These are phyloP conservation scores for Leccinum longicurvipes DNA, from an alignment of 768 basidiomycete genomes.

Conservation along the genomic window DNA sequence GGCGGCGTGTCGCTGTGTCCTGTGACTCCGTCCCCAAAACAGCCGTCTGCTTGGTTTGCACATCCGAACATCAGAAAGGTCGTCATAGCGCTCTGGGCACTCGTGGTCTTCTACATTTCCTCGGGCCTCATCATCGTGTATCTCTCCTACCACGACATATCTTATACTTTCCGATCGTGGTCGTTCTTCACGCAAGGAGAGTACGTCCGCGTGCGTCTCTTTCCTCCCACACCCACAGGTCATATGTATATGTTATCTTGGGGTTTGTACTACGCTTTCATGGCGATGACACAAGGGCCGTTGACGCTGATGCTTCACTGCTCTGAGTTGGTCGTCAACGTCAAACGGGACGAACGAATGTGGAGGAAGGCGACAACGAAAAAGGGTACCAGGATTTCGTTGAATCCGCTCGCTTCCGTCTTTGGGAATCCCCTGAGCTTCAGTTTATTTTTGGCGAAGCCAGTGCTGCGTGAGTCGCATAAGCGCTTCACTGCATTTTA, in stretches of 20 bases:
- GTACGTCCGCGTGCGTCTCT: slow-evolving; percentile 18
- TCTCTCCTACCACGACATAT: slow-evolving; percentile 8
- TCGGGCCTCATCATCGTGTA: slow-evolving; percentile 20
- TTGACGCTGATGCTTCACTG: slow-evolving; percentile 28
- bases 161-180: slow-evolving; percentile 13
- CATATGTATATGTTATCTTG: slow-evolving; percentile 22
- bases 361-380: slow-evolving; percentile 24
- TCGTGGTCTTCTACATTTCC: slow-evolving; percentile 16
- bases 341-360: slow-evolving; percentile 26
- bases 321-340: slow-evolving; percentile 27
- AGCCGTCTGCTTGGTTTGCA: slow-evolving; percentile 29
- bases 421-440: slow-evolving; percentile 18
- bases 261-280: slow-evolving; percentile 23
- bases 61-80: slow-evolving; percentile 22
- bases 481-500: neutral
- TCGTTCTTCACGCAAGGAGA: slow-evolving; percentile 22
- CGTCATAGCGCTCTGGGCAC: slow-evolving; percentile 20
- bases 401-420: slow-evolving; percentile 20
- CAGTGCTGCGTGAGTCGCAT: slow-evolving; percentile 25
- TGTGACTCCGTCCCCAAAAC: slow-evolving; percentile 7
- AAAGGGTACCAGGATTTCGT: slow-evolving; percentile 12
- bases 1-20: slow-evolving; percentile 9
- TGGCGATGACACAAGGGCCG: slow-evolving; percentile 25
- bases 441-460: slow-evolving; percentile 18
- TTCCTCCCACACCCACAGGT: slow-evolving; percentile 13